Base-by-base conservation (phyloP, 805 yeast genomes). In the Pichia kluyveri region DNA sequence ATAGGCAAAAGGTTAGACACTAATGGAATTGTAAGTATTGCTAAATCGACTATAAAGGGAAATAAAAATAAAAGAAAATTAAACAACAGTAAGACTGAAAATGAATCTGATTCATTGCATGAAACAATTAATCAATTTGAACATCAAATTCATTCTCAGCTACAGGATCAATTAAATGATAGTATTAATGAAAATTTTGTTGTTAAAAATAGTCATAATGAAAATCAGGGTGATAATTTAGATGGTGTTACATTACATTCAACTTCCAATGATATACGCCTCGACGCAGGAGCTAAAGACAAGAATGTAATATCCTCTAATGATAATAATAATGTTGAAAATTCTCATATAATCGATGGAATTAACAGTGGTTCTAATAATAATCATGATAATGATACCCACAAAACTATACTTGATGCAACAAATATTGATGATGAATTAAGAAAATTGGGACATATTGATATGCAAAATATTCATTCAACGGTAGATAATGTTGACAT, bases 401-500 rank as follows among this genome's bases (percentile, higher is more conserved):
- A 18, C 12, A 38, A 14, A 10, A 48, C 41, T 17, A 18, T 49
- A 4, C 26, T 46, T 14, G 54, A 51, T 32, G 40, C 49, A 11
- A 38, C 54, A 4, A 47, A 48, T 18, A 52, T 49, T n/a, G 54
- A 48, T 41, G 55, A 51, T 45, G 56, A 53, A 32, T 41, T 53
- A 32, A 46, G 48, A 38, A 52, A 51, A 23, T 28, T 51, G n/a
- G 54, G 46, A 11, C 27, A 39, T 15, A 19, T 43, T 18, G 43
- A 34, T 34, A 34, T 34, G 12, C 37, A 34, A 14, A 42, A 38
- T 28, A 31, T 40, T 1, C 40, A 45, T 18, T 18, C 51, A 7
- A 42, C 45, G 3, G 44, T 42, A 14, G 42, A 43, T 3, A 44
- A 48, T 7, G 49, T 52, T 2, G 47, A 44, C 11, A 46, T 28